Evolutionary conservation across 164 flowering plant species (phyloP).

Genomic region (Magnolia officinalis): DNA sequence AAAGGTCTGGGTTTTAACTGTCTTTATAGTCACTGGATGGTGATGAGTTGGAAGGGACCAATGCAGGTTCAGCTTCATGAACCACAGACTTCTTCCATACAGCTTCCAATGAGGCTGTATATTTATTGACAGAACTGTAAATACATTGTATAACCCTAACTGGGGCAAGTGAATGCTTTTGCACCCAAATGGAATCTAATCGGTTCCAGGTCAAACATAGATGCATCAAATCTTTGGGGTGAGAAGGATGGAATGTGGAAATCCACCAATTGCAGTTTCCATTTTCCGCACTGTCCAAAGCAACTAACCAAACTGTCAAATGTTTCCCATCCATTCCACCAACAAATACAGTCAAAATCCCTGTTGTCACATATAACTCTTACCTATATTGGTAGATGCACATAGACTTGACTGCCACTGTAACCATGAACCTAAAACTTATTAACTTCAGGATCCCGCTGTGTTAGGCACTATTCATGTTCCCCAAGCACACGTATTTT

Average conservation of each 20-base stretch:
- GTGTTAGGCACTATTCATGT: slow-evolving; percentile 40
- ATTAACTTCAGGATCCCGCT: background rate
- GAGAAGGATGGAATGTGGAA: background rate
- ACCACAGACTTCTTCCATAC: too few species aligned
- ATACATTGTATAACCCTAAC: too few species aligned
- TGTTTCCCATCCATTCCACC: background rate
- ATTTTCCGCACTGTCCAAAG: background rate
- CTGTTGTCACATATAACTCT: background rate
- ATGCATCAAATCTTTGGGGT: background rate
- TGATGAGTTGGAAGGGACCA: too few species aligned
- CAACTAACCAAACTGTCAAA: background rate
- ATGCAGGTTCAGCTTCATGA: too few species aligned
- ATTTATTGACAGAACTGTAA: too few species aligned
- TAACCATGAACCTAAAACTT: too few species aligned
- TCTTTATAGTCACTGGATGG: too few species aligned
- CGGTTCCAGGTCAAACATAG: background rate
- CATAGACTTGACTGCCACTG: background rate
- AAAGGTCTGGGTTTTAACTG: too few species aligned
- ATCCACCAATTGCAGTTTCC: background rate
- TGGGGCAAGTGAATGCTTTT: background rate
- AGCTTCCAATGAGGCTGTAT: too few species aligned
- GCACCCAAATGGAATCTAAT: too few species aligned
- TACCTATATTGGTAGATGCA: background rate
- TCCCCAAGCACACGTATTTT: slow-evolving; percentile 73
- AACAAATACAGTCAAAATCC: background rate